A percentile compares a stretch with the other conserved stretches of the same genome.
Conservation (phyloP, 1,139 yeast species). For the Hyphopichia pseudoburtonii region DNA sequence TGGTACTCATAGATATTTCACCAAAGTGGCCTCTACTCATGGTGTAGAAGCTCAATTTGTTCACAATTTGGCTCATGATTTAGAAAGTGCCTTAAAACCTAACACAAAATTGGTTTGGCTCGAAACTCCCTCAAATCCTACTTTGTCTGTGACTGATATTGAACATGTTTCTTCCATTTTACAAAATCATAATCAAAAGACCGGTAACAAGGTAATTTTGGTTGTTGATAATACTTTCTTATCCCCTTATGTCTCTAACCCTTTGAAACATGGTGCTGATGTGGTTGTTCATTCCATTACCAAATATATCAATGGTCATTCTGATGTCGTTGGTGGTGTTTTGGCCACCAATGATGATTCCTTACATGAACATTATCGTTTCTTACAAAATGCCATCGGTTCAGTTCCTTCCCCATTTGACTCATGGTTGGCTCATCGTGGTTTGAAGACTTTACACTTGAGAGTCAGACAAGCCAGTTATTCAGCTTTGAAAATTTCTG, state of each 20-base stretch:
- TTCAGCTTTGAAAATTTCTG: constrained; percentile 72
- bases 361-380: constrained; percentile 64
- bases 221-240: constrained; percentile 94
- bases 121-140: constrained; percentile 89
- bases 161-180: constrained; percentile 55
- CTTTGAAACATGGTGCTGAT: constrained; percentile 81
- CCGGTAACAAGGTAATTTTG: constrained; percentile 51
- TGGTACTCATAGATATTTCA: constrained; percentile 89
- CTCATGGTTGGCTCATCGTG: constrained; percentile 92
- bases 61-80: constrained; percentile 59
- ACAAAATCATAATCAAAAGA: constrained; percentile 44
- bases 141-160: constrained; percentile 74
- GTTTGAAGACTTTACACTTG: constrained; percentile 82
- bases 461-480: constrained; percentile 70
- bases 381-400: constrained; percentile 86
- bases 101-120: constrained; percentile 83
- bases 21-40: constrained; percentile 80
- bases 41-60: constrained; percentile 74
- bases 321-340: constrained; percentile 88
- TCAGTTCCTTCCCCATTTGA: constrained; percentile 90
- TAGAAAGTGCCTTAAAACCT: constrained; percentile 53
- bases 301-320: constrained; percentile 89
- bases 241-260: constrained; percentile 90
- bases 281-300: constrained; percentile 87
- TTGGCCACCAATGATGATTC: constrained; percentile 66